Evolutionary conservation across 768 basidiomycete genomes (phyloP).

Genomic region (Rhizopogon vinicolor): DNA sequence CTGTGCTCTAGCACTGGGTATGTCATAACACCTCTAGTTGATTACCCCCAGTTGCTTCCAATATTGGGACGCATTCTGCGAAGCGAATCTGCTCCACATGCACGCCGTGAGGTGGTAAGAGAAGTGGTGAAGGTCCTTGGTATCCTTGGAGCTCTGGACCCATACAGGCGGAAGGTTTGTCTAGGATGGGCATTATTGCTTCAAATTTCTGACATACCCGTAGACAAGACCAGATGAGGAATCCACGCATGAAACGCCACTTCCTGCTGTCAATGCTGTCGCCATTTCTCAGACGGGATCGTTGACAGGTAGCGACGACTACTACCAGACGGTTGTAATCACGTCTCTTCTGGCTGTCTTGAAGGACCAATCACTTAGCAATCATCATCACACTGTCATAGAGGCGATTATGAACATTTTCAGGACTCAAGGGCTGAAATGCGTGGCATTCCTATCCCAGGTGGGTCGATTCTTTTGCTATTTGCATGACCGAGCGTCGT

Average conservation of each 20-base stretch:
- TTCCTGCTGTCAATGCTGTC: conserved; percentile 63
- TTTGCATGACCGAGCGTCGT: not conserved
- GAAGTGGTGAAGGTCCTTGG: conserved; percentile 96
- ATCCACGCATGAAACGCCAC: conserved; percentile 50
- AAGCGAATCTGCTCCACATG: conserved; percentile 53
- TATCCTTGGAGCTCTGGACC: conserved; percentile 93
- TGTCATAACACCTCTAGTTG: conserved; percentile 85
- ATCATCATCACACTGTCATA: conserved; percentile 88
- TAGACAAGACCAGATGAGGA: conserved; percentile 65
- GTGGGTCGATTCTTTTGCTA: conserved; percentile 34
- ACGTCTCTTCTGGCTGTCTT: conserved; percentile 81
- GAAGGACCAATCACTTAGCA: conserved; percentile 82
- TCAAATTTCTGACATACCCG: conserved; percentile 5
- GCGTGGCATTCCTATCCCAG: conserved; percentile 92
- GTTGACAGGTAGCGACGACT: conserved; percentile 78
- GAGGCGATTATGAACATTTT: conserved; percentile 99
- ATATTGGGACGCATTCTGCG: conserved; percentile 80
- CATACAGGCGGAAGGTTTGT: conserved; percentile 86
- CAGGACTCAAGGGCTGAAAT: conserved; percentile 95
- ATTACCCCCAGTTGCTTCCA: conserved; percentile 87
- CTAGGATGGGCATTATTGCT: not conserved
- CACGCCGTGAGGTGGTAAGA: conserved; percentile 86
- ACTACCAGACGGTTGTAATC: conserved; percentile 96
- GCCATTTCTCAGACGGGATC: conserved; percentile 59
- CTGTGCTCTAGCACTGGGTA: conserved; percentile 94